Conservation (phyloP, 1,284 basidiomycete species). For the Rhodotorula sp. region DNA sequence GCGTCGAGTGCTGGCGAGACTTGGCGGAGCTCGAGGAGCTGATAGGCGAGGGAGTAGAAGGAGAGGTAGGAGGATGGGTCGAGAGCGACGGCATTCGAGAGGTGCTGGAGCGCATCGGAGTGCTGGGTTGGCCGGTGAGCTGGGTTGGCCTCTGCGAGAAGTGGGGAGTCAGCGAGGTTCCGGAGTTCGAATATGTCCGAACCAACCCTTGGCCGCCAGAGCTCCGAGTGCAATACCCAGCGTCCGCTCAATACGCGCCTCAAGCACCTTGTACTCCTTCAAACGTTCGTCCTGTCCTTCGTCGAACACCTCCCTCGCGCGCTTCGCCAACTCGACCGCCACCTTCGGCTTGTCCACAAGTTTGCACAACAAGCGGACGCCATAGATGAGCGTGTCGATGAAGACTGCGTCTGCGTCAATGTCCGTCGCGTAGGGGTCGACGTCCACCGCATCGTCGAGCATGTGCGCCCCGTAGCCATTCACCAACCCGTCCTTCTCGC, state of each 20-base stretch:
- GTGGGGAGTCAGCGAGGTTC: slow-evolving; percentile 2
- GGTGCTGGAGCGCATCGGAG: slow-evolving; percentile 59
- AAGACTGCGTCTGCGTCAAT: slow-evolving; percentile 51
- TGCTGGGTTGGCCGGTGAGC: slow-evolving; percentile 62
- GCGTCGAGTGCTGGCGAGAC: slow-evolving; percentile 65
- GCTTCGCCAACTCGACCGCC: slow-evolving; percentile 48
- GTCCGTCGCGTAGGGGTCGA: slow-evolving; percentile 12
- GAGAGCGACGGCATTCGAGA: slow-evolving; percentile 58
- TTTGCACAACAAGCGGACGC: slow-evolving; percentile 66
- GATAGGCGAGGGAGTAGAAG: slow-evolving; percentile 76
- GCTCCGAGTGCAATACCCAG: slow-evolving; percentile 65
- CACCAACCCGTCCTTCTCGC: slow-evolving; percentile 1
- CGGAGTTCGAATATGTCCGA: neutral
- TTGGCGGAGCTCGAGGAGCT: slow-evolving; percentile 68
- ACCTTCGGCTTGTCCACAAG: slow-evolving; percentile 36
- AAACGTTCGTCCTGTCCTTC: slow-evolving; percentile 58
- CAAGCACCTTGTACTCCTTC: slow-evolving; percentile 51
- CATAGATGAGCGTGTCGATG: slow-evolving; percentile 68
- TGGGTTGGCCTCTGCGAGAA: slow-evolving; percentile 63
- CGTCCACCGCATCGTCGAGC: slow-evolving; percentile 6
- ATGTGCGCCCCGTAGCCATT: slow-evolving; percentile 21
- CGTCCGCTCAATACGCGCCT: slow-evolving; percentile 57
- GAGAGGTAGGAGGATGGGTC: slow-evolving; percentile 61
- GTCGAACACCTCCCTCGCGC: slow-evolving; percentile 59
- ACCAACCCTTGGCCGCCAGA: slow-evolving; percentile 61